phyloP scores from a whole-genome alignment of 1,284 basidiomycete species.

The Malassezia japonica region DNA sequence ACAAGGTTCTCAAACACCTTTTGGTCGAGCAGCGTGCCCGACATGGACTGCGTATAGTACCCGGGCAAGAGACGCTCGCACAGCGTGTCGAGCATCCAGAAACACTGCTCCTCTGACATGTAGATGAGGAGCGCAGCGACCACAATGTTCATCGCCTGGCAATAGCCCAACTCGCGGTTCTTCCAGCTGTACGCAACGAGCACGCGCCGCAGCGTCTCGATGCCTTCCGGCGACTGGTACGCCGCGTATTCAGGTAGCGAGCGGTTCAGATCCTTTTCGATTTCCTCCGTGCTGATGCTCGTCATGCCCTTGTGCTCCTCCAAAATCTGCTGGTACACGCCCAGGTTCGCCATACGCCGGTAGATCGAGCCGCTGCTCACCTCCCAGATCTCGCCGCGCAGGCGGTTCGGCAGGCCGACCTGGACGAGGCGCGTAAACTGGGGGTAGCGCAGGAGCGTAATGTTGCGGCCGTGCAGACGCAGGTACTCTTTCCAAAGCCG shows the following conservation, averaged over 20 bases:
- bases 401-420: constrained; percentile 86
- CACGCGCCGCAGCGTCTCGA: constrained; percentile 68
- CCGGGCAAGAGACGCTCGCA: constrained; percentile 91
- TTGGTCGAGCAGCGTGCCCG: constrained; percentile 93
- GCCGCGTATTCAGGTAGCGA: constrained; percentile 46
- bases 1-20: constrained; percentile 97
- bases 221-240: constrained; percentile 39
- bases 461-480: constrained; percentile 68
- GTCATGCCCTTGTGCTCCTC: constrained; percentile 69
- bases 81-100: constrained; percentile 90
- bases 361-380: constrained; percentile 82
- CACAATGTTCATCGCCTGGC: constrained; percentile 60
- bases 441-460: constrained; percentile 87
- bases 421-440: constrained; percentile 92
- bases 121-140: constrained; percentile 81
- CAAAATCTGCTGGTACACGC: constrained; percentile 70
- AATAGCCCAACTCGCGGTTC: constrained; percentile 65
- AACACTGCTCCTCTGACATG: constrained; percentile 97
- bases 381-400: constrained; percentile 98
- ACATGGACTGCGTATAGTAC: constrained; percentile 99
- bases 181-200: constrained; percentile 93
- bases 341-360: constrained; percentile 77
- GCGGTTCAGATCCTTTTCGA: constrained; percentile 95
- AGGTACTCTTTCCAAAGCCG: constrained; percentile 87
- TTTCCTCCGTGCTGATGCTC: constrained; percentile 89